Percentiles rank a stretch among this genome's conserved stretches.
Evolutionary conservation across 352 stramenopile genomes (phyloP).

Genomic region (Phytopythium sindhum): DNA sequence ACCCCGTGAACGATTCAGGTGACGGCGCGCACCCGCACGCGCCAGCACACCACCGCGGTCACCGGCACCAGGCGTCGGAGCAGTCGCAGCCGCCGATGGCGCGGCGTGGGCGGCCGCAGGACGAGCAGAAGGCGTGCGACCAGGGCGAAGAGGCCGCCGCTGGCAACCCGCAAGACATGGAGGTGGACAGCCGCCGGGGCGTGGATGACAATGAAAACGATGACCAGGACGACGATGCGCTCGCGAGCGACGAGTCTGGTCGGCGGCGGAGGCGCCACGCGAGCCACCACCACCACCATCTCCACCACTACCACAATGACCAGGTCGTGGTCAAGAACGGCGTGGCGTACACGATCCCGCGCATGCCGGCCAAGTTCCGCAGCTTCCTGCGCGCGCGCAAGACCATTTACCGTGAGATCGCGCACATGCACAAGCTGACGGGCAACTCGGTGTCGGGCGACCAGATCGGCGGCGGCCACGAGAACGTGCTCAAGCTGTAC

Average conservation of each 20-base stretch:
- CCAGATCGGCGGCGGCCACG: constrained; percentile 82
- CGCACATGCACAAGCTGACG: constrained; percentile 92
- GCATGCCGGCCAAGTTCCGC: constrained; percentile 92
- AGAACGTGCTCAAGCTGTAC: constrained; percentile 95
- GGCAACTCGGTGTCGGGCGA: constrained; percentile 73
- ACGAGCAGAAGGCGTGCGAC: constrained; percentile 11
- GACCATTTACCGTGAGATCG: constrained; percentile 94
- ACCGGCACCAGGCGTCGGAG: not conserved
- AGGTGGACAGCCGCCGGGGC: not conserved
- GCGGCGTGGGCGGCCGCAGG: not conserved
- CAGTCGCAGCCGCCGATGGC: not conserved
- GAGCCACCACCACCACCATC: constrained; percentile 29
- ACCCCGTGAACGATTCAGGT: constrained; percentile 31
- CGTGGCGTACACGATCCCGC: constrained; percentile 44
- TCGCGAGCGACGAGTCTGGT: constrained; percentile 14
- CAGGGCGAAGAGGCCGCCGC: not conserved
- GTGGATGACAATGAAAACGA: not conserved
- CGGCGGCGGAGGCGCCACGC: constrained; percentile 31
- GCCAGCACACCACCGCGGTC: not conserved
- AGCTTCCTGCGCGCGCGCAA: constrained; percentile 90
- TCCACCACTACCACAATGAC: not conserved
- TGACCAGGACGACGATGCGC: not conserved
- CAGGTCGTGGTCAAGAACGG: constrained; percentile 5
- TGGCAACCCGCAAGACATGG: constrained; percentile 1
- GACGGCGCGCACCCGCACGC: not conserved